Base-by-base conservation (phyloP, 371 early-diverging fungal genomes). In the Lichtheimia hyalospora region DNA sequence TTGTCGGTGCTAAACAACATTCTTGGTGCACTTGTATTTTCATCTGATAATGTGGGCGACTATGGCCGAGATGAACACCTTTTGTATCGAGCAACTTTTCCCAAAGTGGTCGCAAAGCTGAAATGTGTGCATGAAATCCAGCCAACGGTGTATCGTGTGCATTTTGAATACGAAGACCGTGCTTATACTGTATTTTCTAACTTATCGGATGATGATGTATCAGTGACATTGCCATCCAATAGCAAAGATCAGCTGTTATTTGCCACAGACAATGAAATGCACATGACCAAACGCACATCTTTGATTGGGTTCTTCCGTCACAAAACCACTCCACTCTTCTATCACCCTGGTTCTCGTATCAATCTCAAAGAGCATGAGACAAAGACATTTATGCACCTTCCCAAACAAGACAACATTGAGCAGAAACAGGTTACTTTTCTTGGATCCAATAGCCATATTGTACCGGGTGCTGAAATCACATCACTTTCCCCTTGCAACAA, bases 1-100 rank as follows among this genome's bases (percentile, higher is more conserved):
- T 56, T 85, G 16, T 77, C 80, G 62, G 64, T 79, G 0, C 53
- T 85, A 25, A 85, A 85, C 58, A 83, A 85, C 46, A 60, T 85
- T 8, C 60, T 85, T 5, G 85, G 85, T 14, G 74, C 81, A 5
- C 65, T 85, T 1, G 85, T 85, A 12, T 83, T 85, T 64, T 74
- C 66, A 16, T 83, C 83, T 7, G 85, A 85, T 25, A 73, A 75
- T 46, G 67, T 76, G 2, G 58, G 60, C 0, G 68, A 72, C 2
- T 77, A 81, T 44, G 67, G 73, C 15, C 56, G 54, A 14, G 69
- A 71, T 16, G 77, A 80, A 20, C 80, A 80, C 60, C 41, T 69
- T 21, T 43, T 76, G 14, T 80, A 74, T 54, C 23, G 63, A 21
- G 63, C 73, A 24, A 62, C 78, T 0, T 80, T 80, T 60, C 80